Evolutionary conservation across 2,329 filamentous ascomycete species (phyloP), one percentile per base, ranked within the genome.

Genomic region (Venturia aucupariae): DNA sequence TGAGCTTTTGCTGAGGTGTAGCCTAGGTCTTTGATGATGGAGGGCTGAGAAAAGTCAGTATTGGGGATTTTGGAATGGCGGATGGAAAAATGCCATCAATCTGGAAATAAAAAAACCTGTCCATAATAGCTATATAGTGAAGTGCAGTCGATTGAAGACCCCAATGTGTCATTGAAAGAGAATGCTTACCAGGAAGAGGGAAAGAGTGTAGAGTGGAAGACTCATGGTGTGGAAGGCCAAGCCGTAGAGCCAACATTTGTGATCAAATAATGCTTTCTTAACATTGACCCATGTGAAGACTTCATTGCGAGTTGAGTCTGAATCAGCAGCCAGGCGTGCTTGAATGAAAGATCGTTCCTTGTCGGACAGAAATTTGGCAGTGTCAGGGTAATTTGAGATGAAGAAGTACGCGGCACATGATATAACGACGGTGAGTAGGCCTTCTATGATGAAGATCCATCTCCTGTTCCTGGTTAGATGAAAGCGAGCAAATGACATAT

Each of bases 201-300:
- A 83, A 67, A 87, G 86, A 0, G 83, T 85, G 70, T 87, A 87
- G 0, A 87, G 71, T 0, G 84, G 83, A 4, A 81, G 80, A 24
- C 86, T 69, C 24, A 76, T 84, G 51, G 80, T 80, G 68, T 86
- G 86, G 71, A 87, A 87, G 0, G 86, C 83, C 0, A 76, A 76
- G 1, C 85, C 85, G 1, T 82, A 84, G 30, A 88, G 78, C 86
- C 86, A 88, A 46, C 22, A 89, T 84, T 73, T 88, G 85, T 2
- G 81, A 80, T 85, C 85, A 87, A 24, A 74, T 71, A 69, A 88
- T 85, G 2, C 70, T 74, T 67, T 64, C 27, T 32, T 64, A 8
- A 59, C 62, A 38, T 54, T 64, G 35, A 17, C 57, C 57, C 54
- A 60, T 38, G 54, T 60, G 41, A 64, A 64, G 4, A 39, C 44